Conservation (phyloP, 495 filamentous ascomycete genomes). For the Penicillium cinerascens region DNA sequence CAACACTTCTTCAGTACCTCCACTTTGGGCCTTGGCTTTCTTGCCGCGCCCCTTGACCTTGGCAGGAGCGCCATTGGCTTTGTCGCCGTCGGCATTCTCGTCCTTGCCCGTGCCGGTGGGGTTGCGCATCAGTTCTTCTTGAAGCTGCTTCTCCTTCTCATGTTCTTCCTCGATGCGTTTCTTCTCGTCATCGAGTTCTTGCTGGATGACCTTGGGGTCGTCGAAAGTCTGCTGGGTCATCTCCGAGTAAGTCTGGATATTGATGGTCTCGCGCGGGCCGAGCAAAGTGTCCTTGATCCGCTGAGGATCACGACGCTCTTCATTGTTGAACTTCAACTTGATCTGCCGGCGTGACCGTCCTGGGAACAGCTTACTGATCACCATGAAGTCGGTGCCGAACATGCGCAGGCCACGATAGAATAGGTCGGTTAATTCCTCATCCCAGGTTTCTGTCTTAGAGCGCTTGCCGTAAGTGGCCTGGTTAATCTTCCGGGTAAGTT, state of each 20-base stretch:
- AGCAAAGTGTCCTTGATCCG: conserved; percentile 67
- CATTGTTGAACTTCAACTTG: conserved; percentile 89
- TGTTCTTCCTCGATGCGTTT: conserved; percentile 62
- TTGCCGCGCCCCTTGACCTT: conserved; percentile 38
- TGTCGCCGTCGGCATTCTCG: conserved; percentile 36
- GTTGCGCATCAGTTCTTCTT: conserved; percentile 50
- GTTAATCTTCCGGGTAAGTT: conserved; percentile 74
- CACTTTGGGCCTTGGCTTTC: conserved; percentile 26
- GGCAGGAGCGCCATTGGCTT: conserved; percentile 28
- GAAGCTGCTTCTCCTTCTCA: conserved; percentile 53
- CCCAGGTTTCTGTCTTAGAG: conserved; percentile 71
- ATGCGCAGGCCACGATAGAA: conserved; percentile 82
- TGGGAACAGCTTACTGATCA: conserved; percentile 80
- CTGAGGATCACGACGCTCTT: conserved; percentile 72
- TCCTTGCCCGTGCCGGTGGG: conserved; percentile 33
- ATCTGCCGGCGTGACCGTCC: conserved; percentile 71
- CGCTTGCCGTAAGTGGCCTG: conserved; percentile 68
- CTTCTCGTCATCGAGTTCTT: conserved; percentile 70
- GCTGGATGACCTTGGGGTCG: conserved; percentile 52
- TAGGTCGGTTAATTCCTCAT: conserved; percentile 67
- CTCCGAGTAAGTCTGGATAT: conserved; percentile 63
- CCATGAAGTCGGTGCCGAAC: conserved; percentile 92
- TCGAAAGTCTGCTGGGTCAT: conserved; percentile 55
- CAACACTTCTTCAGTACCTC: conserved; percentile 42
- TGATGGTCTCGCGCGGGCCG: conserved; percentile 54